These are phyloP conservation scores for Aureobasidium zeae DNA, from an alignment of 2,329 filamentous ascomycete species.

Conservation along the genomic window DNA sequence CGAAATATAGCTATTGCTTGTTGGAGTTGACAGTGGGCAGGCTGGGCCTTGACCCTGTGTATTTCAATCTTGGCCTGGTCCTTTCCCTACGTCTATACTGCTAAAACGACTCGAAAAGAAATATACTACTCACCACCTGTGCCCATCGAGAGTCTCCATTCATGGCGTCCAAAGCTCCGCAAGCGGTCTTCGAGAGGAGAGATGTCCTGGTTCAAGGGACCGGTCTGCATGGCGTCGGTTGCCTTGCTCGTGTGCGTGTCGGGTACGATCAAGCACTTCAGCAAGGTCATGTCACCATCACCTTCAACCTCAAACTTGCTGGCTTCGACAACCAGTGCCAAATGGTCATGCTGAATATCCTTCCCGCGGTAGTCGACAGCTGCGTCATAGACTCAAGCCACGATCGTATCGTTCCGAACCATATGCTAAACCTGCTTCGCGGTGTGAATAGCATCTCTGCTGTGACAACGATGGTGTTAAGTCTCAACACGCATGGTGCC, in stretches of 20 bases:
- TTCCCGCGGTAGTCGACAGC: constrained; percentile 1
- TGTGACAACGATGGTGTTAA: neutral
- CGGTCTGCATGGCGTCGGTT: neutral
- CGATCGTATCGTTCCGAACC: constrained; percentile 1
- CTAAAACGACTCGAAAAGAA: no score
- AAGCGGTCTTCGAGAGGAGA: constrained; percentile 1
- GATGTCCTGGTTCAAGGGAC: constrained; percentile 3
- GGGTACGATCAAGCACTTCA: neutral
- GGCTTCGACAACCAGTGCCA: neutral
- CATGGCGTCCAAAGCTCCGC: no score
- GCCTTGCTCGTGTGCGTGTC: constrained; percentile 3
- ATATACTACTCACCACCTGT: no score
- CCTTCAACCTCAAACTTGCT: neutral
- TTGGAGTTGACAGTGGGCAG: no score
- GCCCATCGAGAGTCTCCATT: no score
- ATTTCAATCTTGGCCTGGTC: no score
- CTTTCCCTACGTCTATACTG: no score
- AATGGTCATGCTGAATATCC: constrained; percentile 1
- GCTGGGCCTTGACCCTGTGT: no score
- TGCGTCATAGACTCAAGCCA: constrained; percentile 7
- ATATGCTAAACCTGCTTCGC: constrained; percentile 5
- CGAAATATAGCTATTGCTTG: no score
- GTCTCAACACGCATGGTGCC: neutral
- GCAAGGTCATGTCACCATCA: constrained; percentile 2
- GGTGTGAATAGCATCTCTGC: constrained; percentile 2